Base-by-base conservation (phyloP, 78 protist genomes). In the Tieghemostelium lacteum region DNA sequence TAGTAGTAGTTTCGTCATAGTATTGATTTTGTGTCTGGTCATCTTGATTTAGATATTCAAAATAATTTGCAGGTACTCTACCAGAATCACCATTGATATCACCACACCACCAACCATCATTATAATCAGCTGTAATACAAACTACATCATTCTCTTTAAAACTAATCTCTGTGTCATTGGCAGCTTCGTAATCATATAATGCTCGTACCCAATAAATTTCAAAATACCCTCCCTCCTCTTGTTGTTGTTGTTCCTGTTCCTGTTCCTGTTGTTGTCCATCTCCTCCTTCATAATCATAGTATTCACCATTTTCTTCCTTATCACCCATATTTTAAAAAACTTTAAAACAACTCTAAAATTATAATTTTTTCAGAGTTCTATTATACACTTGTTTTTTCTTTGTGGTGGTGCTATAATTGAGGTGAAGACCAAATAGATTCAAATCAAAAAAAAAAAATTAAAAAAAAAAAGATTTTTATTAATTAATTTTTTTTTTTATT, bases 91-190 rank as follows among this genome's bases (percentile, higher is more conserved):
- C 88, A 67, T 80, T 66, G 19, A 80, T 12, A 40, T 80, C 88
- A 40, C 88, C 88, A 57, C 75, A 66, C 88, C 88, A 80, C 88
- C 88, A 80, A 2, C 88, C 88, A 57, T 80, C 88, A 12, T 67
- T 50, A 17, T 66, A 80, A 49, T 80, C 88, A 28, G 50, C 54
- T 19, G 88, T 80, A 28, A 80, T 80, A 40, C 88, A 80, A 57
- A 80, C 75, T 19, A 80, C 60, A 55, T 80, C 88, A 39, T 80
- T 67, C 33, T 67, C 88, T 52, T 80, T 80, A 37, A 80, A 80
- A 12, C 76, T 55, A 1, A 80, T 80, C 57, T 80, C 88, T n/a
- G 71, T 57, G 33, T 80, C 88, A 36, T 67, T 60, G 52, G 76
- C 72, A 17, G 88, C 88, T 24, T 80, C 88, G 29, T 62, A 80